Conservation (phyloP, 116 monocot species). For the Papilionanthe hybrid region DNA sequence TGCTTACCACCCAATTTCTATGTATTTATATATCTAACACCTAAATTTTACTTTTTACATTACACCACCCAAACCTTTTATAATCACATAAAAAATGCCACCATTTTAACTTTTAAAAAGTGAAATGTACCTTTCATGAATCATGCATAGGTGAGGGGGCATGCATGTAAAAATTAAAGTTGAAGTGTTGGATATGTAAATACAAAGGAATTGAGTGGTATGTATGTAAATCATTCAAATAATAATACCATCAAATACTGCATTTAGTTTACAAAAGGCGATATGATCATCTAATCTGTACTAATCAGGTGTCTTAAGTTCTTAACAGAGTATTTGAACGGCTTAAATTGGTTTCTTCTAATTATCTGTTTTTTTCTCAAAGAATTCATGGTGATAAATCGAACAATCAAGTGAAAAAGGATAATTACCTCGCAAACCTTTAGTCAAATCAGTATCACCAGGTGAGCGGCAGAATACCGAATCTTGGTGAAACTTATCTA, state of each 20-base stretch:
- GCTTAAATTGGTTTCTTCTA: not conserved
- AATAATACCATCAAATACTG: not conserved
- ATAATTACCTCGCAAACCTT: conserved; percentile 42
- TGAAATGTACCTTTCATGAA: no score
- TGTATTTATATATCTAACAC: no score
- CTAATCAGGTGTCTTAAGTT: not conserved
- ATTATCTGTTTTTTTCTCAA: not conserved
- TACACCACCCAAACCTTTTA: no score
- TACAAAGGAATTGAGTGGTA: no score
- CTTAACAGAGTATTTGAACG: not conserved
- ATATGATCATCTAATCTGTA: not conserved
- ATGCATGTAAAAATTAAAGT: no score
- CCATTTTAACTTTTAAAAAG: no score
- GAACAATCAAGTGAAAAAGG: not conserved
- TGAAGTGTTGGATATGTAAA: no score
- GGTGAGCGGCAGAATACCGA: conserved; percentile 84
- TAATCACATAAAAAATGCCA: no score
- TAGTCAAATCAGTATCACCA: conserved; percentile 58
- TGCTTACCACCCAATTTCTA: no score
- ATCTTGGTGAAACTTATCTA: conserved; percentile 89
- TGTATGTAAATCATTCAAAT: not conserved
- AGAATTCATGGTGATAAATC: not conserved
- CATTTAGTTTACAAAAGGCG: not conserved
- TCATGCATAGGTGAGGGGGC: no score
- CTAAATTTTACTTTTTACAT: no score